Evolutionary conservation across 768 basidiomycete species (phyloP).

Genomic region (Lentinula guzmanii): DNA sequence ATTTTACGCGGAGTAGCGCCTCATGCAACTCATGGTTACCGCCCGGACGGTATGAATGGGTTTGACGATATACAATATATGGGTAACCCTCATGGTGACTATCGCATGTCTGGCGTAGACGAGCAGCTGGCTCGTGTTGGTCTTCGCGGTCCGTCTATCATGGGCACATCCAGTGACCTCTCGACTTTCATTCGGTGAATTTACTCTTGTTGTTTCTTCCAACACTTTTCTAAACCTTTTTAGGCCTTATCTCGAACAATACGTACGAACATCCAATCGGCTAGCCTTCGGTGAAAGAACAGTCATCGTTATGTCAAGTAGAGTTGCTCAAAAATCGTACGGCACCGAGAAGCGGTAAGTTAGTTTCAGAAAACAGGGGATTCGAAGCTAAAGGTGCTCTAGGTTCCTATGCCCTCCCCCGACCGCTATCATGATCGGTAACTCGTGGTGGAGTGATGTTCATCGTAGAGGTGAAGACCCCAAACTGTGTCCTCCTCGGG

Average conservation of each 20-base stretch:
- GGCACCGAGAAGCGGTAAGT: constrained; percentile 88
- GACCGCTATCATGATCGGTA: constrained; percentile 90
- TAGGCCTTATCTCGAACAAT: constrained; percentile 81
- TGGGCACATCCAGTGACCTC: constrained; percentile 64
- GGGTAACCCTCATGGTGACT: constrained; percentile 46
- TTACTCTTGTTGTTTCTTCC: constrained; percentile 5
- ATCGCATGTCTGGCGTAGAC: constrained; percentile 59
- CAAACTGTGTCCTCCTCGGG: constrained; percentile 70
- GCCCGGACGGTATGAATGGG: constrained; percentile 42
- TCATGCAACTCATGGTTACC: constrained; percentile 60
- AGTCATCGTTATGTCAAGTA: constrained; percentile 95
- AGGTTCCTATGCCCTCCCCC: constrained; percentile 93
- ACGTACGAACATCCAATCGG: constrained; percentile 77
- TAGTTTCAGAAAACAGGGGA: background rate
- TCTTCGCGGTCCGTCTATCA: constrained; percentile 47
- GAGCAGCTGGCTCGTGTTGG: constrained; percentile 61
- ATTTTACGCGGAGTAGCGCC: constrained; percentile 66
- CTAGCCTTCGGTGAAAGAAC: constrained; percentile 90
- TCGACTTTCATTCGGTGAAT: constrained; percentile 74
- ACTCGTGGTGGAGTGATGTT: constrained; percentile 90
- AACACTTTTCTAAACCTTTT: constrained; percentile 10
- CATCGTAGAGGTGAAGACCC: constrained; percentile 69
- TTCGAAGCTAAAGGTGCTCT: background rate
- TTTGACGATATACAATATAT: constrained; percentile 62
- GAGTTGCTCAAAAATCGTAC: constrained; percentile 96